A percentile compares a stretch with the other conserved stretches of the same genome.
These are phyloP conservation scores for Niebla homalea DNA, from an alignment of 495 filamentous ascomycete species.

Conservation along the genomic window DNA sequence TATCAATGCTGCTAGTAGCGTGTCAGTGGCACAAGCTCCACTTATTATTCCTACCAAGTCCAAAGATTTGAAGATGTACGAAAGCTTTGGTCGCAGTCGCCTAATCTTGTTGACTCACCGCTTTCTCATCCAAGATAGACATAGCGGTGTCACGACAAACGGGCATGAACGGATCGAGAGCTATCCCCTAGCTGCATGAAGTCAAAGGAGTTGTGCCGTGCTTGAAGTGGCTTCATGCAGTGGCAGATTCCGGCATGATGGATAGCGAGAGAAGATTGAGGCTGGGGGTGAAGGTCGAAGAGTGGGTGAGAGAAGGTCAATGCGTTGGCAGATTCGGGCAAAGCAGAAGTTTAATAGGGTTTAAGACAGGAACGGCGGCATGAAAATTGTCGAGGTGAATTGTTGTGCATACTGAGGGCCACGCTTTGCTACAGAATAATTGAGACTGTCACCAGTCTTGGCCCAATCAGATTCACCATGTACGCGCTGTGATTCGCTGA, in stretches of 20 bases:
- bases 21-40: too few relatives aligned
- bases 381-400: too few relatives aligned
- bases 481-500: neutral
- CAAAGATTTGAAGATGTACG: too few relatives aligned
- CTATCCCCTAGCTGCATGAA: conserved; percentile 4
- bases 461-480: neutral
- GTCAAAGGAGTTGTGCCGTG: conserved; percentile 9
- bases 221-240: neutral
- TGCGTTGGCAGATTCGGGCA: conserved; percentile 13
- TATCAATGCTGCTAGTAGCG: too few relatives aligned
- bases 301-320: conserved; percentile 1
- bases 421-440: too few relatives aligned
- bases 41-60: too few relatives aligned
- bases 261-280: too few relatives aligned
- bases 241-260: neutral
- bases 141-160: too few relatives aligned
- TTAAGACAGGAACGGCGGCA: neutral
- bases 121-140: conserved; percentile 2
- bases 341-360: neutral
- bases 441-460: too few relatives aligned
- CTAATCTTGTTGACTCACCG: neutral
- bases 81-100: too few relatives aligned
- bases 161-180: neutral
- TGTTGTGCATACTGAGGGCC: too few relatives aligned
- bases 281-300: neutral